A percentile compares a stretch with the other conserved stretches of the same genome.
Evolutionary conservation across 345 rosid species (phyloP).

Genomic region (Eucalyptus pauciflora): DNA sequence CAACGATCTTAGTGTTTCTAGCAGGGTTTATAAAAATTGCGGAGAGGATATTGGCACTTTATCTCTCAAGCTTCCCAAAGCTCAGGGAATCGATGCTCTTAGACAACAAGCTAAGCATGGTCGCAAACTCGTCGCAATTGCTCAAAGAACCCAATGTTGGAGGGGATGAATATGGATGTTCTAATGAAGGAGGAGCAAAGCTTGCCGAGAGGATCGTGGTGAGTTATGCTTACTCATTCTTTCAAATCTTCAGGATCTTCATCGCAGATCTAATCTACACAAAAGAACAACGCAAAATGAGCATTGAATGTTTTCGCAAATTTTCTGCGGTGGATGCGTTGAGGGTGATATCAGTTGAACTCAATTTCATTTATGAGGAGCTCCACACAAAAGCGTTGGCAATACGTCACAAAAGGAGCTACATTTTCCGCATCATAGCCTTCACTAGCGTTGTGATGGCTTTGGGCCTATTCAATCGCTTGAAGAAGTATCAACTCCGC

Average conservation of each 20-base stretch:
- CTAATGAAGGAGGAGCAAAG: not conserved
- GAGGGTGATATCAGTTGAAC: too few relatives aligned
- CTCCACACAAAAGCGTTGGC: not conserved
- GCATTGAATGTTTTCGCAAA: not conserved
- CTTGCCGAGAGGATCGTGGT: not conserved
- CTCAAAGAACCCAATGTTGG: too few relatives aligned
- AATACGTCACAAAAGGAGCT: not conserved
- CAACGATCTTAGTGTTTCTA: not conserved
- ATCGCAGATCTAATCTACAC: not conserved
- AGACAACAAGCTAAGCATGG: rapidly evolving
- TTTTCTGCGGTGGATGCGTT: too few relatives aligned
- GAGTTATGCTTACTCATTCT: not conserved
- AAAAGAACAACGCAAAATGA: not conserved
- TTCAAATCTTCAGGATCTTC: not conserved
- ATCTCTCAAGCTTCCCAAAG: not conserved
- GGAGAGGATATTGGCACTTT: not conserved
- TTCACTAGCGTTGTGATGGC: not conserved
- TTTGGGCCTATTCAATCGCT: not conserved
- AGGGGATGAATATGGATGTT: too few relatives aligned
- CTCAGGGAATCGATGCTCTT: not conserved
- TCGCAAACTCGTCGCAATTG: rapidly evolving
- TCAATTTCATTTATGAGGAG: too few relatives aligned
- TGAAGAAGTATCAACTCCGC: rapidly evolving
- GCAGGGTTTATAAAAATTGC: not conserved
- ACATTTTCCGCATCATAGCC: not conserved